A percentile compares a stretch with the other conserved stretches of the same genome.
phyloP scores from a whole-genome alignment of 768 basidiomycete species.

The Tulasnella sp. region DNA sequence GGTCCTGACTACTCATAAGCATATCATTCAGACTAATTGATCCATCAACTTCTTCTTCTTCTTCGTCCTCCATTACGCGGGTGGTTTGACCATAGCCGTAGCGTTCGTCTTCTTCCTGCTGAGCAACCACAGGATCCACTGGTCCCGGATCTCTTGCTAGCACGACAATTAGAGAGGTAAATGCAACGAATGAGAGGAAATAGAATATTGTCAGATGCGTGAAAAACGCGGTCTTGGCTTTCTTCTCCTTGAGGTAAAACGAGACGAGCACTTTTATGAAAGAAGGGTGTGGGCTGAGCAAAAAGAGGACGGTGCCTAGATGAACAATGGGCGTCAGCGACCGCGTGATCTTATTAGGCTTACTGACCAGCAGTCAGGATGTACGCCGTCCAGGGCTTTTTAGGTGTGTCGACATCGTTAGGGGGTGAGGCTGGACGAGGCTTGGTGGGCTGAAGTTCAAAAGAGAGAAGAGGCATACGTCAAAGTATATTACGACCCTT shows the following conservation, averaged over 20 bases:
- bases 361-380: slow-evolving; percentile 11
- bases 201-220: slow-evolving; percentile 49
- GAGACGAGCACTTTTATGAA: slow-evolving; percentile 3
- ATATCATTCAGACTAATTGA: slow-evolving; percentile 47
- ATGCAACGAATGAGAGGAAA: slow-evolving; percentile 51
- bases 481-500: too few relatives aligned
- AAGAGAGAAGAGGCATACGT: slow-evolving; percentile 10
- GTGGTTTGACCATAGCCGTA: slow-evolving; percentile 16
- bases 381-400: slow-evolving; percentile 11
- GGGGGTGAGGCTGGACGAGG: neutral
- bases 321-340: neutral
- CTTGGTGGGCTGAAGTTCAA: slow-evolving; percentile 9
- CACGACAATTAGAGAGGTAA: slow-evolving; percentile 61
- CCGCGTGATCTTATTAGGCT: neutral
- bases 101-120: slow-evolving; percentile 1
- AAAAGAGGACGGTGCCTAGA: neutral
- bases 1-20: slow-evolving; percentile 35
- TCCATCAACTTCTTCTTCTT: slow-evolving; percentile 27
- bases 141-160: slow-evolving; percentile 65
- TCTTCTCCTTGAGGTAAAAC: slow-evolving; percentile 31
- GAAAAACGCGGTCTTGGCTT: slow-evolving; percentile 12
- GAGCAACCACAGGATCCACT: slow-evolving; percentile 23
- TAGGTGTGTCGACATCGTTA: neutral
- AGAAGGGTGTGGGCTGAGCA: slow-evolving; percentile 7
- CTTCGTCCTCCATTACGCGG: slow-evolving; percentile 16